Evolutionary conservation across 2,329 filamentous ascomycete species (phyloP), one percentile per base, ranked within the genome.

Genomic region (Madurella fahalii): DNA sequence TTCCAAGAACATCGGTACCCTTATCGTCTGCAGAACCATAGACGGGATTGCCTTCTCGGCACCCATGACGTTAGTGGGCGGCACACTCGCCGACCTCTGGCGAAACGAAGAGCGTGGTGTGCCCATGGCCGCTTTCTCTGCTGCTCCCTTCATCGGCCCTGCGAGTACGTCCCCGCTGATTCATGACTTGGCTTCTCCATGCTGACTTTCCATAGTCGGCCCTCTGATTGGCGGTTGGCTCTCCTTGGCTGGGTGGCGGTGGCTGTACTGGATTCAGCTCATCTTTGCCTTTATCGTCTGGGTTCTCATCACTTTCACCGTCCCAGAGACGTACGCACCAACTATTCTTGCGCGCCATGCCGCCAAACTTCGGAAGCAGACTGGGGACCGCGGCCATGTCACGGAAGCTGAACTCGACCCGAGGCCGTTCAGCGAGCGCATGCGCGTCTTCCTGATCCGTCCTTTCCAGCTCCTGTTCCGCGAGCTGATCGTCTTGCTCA

Each of bases 301-400:
- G 83, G 57, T 87, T 16, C 68, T 93, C 57, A 91, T 94, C 69
- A 86, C 85, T 31, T 92, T 95, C 71, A 94, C 89, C n/a, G 86
- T 95, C 0, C 89, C 90, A 1, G 91, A 95, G 71, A 96, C 91
- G 0, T 95, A 94, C 68, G 85, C 90, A 0, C 90, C 91, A 0
- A 87, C 83, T 0, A 84, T 96, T 48, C 81, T 96, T 15, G 80
- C 82, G 50, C 73, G 73, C 31, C 81, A 90, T 12, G 91, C 91
- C 2, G 77, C 78, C 65, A 88, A 89, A 68, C 74, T 94, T 57
- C 81, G 90, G 50, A 82, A 85, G 66, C 70, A 83, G 32, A 87
- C 88, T 1, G 84, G 85, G 18, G 81, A 89, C 58, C 61, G 73
- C 1, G 81, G 80, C 57, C 86, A 86, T 65, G 87, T 90, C 40